Evolutionary conservation across 176 grass and related monocot species (phyloP).

Genomic region (Tillandsia leiboldiana): DNA sequence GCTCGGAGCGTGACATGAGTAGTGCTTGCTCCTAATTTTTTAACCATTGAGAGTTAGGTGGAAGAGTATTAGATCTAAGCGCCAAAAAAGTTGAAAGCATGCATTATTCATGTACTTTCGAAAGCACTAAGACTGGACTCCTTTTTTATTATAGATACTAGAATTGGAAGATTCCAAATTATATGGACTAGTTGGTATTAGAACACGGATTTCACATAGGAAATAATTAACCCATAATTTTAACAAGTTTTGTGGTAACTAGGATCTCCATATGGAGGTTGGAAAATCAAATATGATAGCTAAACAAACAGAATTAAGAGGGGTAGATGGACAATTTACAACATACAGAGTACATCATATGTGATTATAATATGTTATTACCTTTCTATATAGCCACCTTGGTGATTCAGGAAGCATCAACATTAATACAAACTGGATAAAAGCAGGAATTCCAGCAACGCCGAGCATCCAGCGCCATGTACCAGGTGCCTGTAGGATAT

Average conservation of each 20-base stretch:
- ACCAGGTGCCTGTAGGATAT: constrained; percentile 39
- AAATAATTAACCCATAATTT: no score
- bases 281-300: no score
- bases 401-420: constrained; percentile 83
- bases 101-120: background rate
- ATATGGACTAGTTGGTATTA: no score
- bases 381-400: constrained; percentile 91
- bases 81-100: background rate
- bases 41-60: no score
- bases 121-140: background rate
- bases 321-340: background rate
- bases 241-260: no score
- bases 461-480: constrained; percentile 99
- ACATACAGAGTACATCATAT: background rate
- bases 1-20: no score
- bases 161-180: no score
- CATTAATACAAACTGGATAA: constrained; percentile 83
- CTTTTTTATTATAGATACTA: no score
- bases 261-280: no score
- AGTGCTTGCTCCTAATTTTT: no score
- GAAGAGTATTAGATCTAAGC: background rate
- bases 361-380: constrained; percentile 4
- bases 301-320: no score
- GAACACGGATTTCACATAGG: no score
- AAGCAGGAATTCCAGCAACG: constrained; percentile 72